Conservation (phyloP, 2,329 filamentous ascomycete genomes). For the Cercospora beticola region DNA sequence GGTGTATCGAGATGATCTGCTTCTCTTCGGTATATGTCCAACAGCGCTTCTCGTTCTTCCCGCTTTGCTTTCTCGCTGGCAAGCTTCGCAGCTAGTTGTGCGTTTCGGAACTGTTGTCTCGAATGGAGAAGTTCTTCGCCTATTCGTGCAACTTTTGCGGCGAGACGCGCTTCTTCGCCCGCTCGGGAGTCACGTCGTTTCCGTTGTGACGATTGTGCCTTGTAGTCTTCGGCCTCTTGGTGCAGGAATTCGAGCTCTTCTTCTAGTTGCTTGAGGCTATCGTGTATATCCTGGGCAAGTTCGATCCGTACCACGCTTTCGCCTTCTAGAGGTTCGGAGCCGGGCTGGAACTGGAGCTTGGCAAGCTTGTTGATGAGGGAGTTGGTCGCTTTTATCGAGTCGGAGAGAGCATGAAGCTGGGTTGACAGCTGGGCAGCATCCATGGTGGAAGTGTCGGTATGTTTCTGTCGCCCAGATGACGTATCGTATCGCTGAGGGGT, state of each 20-base stretch:
- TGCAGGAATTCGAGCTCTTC: slow-evolving; percentile 78
- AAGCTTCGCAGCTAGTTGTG: slow-evolving; percentile 75
- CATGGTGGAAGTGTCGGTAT: slow-evolving; percentile 18
- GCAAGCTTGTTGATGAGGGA: slow-evolving; percentile 58
- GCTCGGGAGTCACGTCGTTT: slow-evolving; percentile 32
- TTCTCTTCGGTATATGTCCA: slow-evolving; percentile 26
- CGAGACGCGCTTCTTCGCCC: slow-evolving; percentile 56
- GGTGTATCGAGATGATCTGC: slow-evolving; percentile 43
- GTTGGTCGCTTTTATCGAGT: slow-evolving; percentile 54
- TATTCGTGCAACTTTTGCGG: slow-evolving; percentile 65
- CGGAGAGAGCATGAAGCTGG: slow-evolving; percentile 45
- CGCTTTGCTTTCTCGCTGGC: slow-evolving; percentile 71
- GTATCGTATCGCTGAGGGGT: not conserved
- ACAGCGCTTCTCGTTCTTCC: slow-evolving; percentile 63
- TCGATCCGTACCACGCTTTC: slow-evolving; percentile 61
- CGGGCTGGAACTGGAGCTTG: slow-evolving; percentile 62
- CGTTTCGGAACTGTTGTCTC: slow-evolving; percentile 72
- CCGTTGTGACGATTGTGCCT: slow-evolving; percentile 38
- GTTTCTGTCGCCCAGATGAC: slow-evolving; percentile 8
- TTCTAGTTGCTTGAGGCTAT: slow-evolving; percentile 72
- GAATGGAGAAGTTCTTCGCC: slow-evolving; percentile 68
- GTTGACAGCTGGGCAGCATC: slow-evolving; percentile 27
- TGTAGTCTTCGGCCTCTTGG: slow-evolving; percentile 74
- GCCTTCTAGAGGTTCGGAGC: slow-evolving; percentile 61
- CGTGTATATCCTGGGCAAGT: slow-evolving; percentile 76